Percentiles rank a stretch among this genome's conserved stretches.
phyloP scores from a whole-genome alignment of 257 asterid genomes.

The Paraleonurus japonicus region DNA sequence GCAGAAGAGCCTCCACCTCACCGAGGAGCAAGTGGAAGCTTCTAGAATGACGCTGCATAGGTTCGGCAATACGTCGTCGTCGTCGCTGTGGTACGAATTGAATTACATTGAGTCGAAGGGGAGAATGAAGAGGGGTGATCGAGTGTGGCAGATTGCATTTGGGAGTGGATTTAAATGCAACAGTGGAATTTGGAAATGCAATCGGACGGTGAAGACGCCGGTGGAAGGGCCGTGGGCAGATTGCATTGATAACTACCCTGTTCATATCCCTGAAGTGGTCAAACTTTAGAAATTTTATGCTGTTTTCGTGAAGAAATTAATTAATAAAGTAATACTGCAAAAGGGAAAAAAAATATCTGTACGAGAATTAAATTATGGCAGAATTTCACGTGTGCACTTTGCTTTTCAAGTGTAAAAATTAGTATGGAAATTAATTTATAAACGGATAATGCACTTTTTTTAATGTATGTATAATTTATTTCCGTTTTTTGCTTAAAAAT shows the following conservation, averaged over 20 bases:
- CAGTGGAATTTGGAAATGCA: conserved; percentile 53
- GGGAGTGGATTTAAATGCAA: conserved; percentile 63
- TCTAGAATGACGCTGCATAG: conserved; percentile 64
- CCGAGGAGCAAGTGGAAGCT: conserved; percentile 65
- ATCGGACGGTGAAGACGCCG: conserved; percentile 40
- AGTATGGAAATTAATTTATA: no score
- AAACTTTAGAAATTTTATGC: conserved; percentile 37
- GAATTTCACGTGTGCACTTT: no score
- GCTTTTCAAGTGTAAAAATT: no score
- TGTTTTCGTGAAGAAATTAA: neutral
- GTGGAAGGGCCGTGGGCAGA: conserved; percentile 51
- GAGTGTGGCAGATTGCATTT: conserved; percentile 72
- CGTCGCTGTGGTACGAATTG: conserved; percentile 70
- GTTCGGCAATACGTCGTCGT: conserved; percentile 70
- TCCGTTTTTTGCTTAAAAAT: no score
- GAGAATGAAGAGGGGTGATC: conserved; percentile 62
- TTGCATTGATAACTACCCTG: conserved; percentile 54
- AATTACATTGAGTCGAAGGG: conserved; percentile 70
- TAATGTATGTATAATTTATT: no score
- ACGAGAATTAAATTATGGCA: no score
- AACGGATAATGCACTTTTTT: no score
- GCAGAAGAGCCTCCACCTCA: conserved; percentile 49
- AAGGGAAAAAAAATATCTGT: no score
- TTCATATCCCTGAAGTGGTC: conserved; percentile 44
- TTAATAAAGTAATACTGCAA: no score